These are phyloP conservation scores for Penicillium cosmopolitanum DNA, from an alignment of 495 filamentous ascomycete genomes.

Conservation along the genomic window DNA sequence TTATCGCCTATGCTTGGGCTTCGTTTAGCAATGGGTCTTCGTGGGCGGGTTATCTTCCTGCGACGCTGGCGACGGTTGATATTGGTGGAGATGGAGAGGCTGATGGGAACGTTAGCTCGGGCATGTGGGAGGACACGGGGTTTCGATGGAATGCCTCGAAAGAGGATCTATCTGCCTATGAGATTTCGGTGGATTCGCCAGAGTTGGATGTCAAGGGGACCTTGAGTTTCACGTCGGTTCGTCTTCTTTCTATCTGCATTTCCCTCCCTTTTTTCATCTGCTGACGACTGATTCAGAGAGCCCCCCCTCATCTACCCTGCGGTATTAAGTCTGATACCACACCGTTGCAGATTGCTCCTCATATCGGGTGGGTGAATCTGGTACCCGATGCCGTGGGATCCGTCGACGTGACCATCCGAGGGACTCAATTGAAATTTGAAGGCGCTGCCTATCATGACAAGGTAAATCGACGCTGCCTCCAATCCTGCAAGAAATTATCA, in stretches of 20 bases:
- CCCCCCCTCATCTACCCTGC: conserved; percentile 22
- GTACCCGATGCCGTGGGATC: conserved; percentile 35
- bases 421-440: conserved; percentile 32
- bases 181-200: conserved; percentile 18
- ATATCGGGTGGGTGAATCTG: conserved; percentile 43
- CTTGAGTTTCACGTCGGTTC: conserved; percentile 19
- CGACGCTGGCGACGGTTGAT: conserved; percentile 21
- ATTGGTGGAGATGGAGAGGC: background rate
- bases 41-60: conserved; percentile 22
- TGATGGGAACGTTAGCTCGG: conserved; percentile 7
- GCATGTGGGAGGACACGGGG: conserved; percentile 21
- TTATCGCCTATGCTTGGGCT: conserved; percentile 30
- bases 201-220: conserved; percentile 20
- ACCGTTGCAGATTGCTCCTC: conserved; percentile 27
- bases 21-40: conserved; percentile 31
- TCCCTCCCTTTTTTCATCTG: background rate
- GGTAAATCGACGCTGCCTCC: conserved; percentile 11
- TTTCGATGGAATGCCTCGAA: conserved; percentile 19
- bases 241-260: conserved; percentile 2
- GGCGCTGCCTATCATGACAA: conserved; percentile 49
- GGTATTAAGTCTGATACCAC: conserved; percentile 17
- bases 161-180: conserved; percentile 20
- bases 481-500: too few relatives aligned
- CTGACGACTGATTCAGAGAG: conserved; percentile 1
- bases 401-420: conserved; percentile 35